Evolutionary conservation across 1,284 basidiomycete genomes (phyloP), one percentile per base, ranked within the genome.

Genomic region (Ustilago crameri): DNA sequence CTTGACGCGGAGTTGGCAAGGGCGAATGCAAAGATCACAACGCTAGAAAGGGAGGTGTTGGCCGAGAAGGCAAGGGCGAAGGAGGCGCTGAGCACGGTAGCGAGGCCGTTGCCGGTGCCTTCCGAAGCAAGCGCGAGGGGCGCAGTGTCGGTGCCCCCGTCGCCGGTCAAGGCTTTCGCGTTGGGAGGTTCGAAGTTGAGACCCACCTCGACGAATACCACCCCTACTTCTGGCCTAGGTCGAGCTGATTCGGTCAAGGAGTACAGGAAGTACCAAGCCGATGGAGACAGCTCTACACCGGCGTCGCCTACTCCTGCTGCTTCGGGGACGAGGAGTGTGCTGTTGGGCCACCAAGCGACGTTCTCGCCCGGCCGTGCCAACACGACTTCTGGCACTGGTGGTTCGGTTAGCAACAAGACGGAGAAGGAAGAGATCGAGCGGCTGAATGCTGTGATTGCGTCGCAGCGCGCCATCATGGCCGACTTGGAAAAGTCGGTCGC

Each of bases 361-460:
- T 38, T 54, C 1, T 55, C 49, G 18, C 27, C 41, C n/a, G 45
- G 44, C 32, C n/a, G 22, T 8, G 45, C 46, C 14, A 42, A 17
- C 10, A 30, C 32, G 22, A 17, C 24, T 30, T 30, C 30, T 30
- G 30, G 30, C 9, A 41, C 9, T 18, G n/a, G 24, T 18, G n/a
- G 26, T 3, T 15, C 23, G 8, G 27, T 10, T 9, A 35, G 24
- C 18, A 40, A 45, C 44, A 49, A 41, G 15, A 63, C 68, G 14
- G 76, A 80, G 37, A 59, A 54, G 30, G 69, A 74, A 42, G 78
- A 80, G 60, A 79, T 80, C 51, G 59, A 64, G n/a, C 51, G 78
- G 7, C 46, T 80, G 24, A 80, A 80, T 32, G 60, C 63, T 3
- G 78, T 80, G 7, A 79, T 80, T 49, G 41, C 38, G 17, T 63